These are phyloP conservation scores for Xylaria sp. DNA, from an alignment of 2,329 filamentous ascomycete genomes.

Conservation along the genomic window DNA sequence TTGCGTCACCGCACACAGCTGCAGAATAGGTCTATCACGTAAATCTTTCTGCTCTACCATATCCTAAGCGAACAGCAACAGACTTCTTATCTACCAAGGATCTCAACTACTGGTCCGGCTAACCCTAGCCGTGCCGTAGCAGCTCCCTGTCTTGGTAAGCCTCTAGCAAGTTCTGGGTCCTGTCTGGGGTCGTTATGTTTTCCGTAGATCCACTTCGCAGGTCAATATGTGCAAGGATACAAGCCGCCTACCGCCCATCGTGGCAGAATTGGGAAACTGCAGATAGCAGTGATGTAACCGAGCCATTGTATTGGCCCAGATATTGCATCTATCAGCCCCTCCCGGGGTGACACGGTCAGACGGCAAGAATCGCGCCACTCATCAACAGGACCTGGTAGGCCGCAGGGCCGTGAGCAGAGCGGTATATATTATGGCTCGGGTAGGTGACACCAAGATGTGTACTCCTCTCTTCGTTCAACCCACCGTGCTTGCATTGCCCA, in stretches of 20 bases:
- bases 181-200: slow-evolving; percentile 4
- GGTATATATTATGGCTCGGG: slow-evolving; percentile 18
- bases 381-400: neutral
- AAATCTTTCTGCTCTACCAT: neutral
- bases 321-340: slow-evolving; percentile 6
- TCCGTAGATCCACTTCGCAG: slow-evolving; percentile 24
- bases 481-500: slow-evolving; percentile 23
- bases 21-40: neutral
- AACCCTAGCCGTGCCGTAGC: slow-evolving; percentile 5
- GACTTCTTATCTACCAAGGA: slow-evolving; percentile 27
- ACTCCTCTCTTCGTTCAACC: slow-evolving; percentile 9
- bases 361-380: slow-evolving; percentile 1
- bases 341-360: slow-evolving; percentile 4
- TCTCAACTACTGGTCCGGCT: slow-evolving; percentile 1
- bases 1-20: neutral
- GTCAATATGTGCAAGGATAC: slow-evolving; percentile 20
- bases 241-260: slow-evolving; percentile 4
- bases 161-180: neutral
- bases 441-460: neutral
- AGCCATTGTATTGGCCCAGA: slow-evolving; percentile 20
- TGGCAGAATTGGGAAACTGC: slow-evolving; percentile 26
- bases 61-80: neutral
- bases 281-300: slow-evolving; percentile 14
- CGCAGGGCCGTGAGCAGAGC: neutral
- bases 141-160: slow-evolving; percentile 36